Base-by-base conservation (phyloP, 2,329 filamentous ascomycete genomes). In the Fusarium aywerte region DNA sequence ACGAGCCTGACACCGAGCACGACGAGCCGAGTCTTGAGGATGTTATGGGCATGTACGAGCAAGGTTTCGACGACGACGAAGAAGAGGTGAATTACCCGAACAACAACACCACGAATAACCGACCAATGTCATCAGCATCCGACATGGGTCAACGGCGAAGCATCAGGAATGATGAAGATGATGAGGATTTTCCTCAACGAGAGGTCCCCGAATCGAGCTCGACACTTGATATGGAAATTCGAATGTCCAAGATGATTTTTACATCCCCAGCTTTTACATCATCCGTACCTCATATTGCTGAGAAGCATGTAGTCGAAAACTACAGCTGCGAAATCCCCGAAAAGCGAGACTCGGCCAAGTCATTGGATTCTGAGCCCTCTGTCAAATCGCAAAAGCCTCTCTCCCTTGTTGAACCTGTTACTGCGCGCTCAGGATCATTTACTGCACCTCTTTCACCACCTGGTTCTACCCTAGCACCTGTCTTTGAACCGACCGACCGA, bases 21-120 rank as follows among this genome's bases (percentile, higher is more conserved):
- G 87, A 89, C 66, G 86, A 85, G 38, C 82, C 86, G 55, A 89
- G 86, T 71, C 80, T 90, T 31, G 87, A 90, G 69, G 87, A 90
- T 80, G 85, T 93, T 54, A 90, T 92, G 78, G 88, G 86, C 74
- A 89, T 89, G 81, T 91, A 90, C 75, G 88, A 89, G 74, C 82
- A 84, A 67, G 88, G 87, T 13, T 90, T 90, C 71, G 78, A 77
- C 64, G 80, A 81, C 69, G 80, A 81, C 69, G 77, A 79, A 35
- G 76, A 80, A 62, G 76, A 80, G 21, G 76, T 79, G 39, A 67
- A 75, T 35, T 71, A 72, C 43, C 76, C 76, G 27, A 44, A 65
- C 18, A 49, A 58, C n/a, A 45, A 61, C 31, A 50, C 21, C 33
- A 25, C 21, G 44, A 38, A 63, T 51, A 40, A 47, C 15, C 69